These are phyloP conservation scores for Tolypocladium nubicola DNA, from an alignment of 2,329 filamentous ascomycete genomes.

Conservation along the genomic window DNA sequence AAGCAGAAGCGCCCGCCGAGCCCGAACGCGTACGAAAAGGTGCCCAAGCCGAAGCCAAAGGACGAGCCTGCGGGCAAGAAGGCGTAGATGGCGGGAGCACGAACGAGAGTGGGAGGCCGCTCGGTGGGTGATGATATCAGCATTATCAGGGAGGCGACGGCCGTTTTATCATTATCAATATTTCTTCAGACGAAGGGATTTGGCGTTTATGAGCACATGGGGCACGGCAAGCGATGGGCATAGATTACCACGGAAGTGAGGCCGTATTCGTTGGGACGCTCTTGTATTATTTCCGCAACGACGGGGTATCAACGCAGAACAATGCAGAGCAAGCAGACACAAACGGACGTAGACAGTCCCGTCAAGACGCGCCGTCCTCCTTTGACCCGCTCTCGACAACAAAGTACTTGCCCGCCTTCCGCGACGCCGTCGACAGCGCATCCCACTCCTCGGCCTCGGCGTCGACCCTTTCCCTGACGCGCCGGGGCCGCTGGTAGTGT, in stretches of 20 bases:
- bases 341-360: background rate
- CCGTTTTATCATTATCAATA: background rate
- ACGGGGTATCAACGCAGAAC: constrained; percentile 2
- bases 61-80: constrained; percentile 9
- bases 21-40: constrained; percentile 74
- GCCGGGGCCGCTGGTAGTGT: constrained; percentile 33
- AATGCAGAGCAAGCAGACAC: background rate
- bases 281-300: background rate
- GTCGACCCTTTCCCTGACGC: constrained; percentile 24
- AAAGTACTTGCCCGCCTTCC: constrained; percentile 62
- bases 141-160: constrained; percentile 3
- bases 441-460: constrained; percentile 56
- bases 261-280: background rate
- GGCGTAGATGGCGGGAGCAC: background rate
- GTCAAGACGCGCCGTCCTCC: constrained; percentile 3
- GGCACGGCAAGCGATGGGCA: background rate
- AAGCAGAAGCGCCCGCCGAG: constrained; percentile 44
- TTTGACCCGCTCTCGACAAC: constrained; percentile 53
- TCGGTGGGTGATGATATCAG: background rate
- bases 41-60: constrained; percentile 38
- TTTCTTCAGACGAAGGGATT: background rate
- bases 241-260: background rate
- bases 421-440: constrained; percentile 53
- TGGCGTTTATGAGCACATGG: background rate
- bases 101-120: background rate